Conservation (phyloP, 352 stramenopile genomes). For the Thalassiosira mediterranea region DNA sequence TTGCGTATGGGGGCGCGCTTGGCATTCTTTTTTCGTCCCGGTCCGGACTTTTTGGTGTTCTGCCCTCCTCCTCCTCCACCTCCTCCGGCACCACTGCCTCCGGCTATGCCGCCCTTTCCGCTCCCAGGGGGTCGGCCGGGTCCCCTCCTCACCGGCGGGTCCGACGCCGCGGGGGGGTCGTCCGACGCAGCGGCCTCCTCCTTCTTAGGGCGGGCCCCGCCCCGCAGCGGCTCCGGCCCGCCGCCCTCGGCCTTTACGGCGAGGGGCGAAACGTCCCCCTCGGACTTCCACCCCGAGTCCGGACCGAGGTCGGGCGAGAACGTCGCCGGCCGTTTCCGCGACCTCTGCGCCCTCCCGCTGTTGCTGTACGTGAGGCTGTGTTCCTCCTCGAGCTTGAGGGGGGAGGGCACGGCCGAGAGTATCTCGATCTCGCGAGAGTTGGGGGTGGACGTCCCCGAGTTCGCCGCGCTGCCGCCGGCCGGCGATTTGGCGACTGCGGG, state of each 20-base stretch:
- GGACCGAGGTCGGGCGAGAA: too few relatives aligned
- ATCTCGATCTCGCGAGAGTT: constrained; percentile 16
- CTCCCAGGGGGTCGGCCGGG: constrained; percentile 1
- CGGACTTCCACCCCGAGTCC: too few relatives aligned
- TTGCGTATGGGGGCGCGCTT: constrained; percentile 11
- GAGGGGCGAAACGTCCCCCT: background rate
- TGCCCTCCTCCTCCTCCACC: background rate
- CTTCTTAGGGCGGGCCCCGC: constrained; percentile 20
- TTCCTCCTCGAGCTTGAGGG: constrained; percentile 20
- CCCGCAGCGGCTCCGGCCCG: constrained; percentile 12
- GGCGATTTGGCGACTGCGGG: background rate
- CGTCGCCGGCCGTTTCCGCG: constrained; percentile 25
- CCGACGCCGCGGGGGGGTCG: constrained; percentile 3
- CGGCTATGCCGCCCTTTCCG: background rate
- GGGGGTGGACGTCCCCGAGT: too few relatives aligned
- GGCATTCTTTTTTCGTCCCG: too few relatives aligned
- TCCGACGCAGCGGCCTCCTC: constrained; percentile 1
- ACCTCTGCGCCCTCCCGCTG: constrained; percentile 24
- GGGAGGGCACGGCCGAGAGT: constrained; percentile 16
- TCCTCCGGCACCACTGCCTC: too few relatives aligned
- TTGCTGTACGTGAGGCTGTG: constrained; percentile 15
- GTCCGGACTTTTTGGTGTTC: background rate
- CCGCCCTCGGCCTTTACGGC: too few relatives aligned
- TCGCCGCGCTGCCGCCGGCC: too few relatives aligned
- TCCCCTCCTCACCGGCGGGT: background rate